phyloP scores from a whole-genome alignment of 306 rosid species.

The Castanea crenata region DNA sequence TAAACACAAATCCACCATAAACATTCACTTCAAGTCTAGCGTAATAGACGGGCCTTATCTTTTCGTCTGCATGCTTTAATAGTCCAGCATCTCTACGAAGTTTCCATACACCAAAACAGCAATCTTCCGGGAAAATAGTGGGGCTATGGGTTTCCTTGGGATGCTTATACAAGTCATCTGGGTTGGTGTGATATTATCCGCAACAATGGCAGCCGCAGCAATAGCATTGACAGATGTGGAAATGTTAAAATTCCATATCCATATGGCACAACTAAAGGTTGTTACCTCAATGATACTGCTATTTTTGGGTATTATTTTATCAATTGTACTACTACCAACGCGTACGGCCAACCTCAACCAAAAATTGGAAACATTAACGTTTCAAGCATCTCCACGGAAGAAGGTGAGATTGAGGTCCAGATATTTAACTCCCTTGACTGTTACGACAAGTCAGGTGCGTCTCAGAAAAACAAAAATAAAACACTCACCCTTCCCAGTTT shows the following conservation, averaged over 20 bases:
- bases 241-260: conserved; percentile 43
- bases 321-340: background rate
- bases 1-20: too few species aligned
- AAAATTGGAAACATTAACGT: rapidly evolving
- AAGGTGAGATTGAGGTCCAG: conserved; percentile 2
- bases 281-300: background rate
- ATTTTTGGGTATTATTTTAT: background rate
- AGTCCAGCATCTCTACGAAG: too few species aligned
- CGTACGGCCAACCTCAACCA: background rate
- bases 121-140: too few species aligned
- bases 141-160: background rate
- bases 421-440: background rate
- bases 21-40: too few species aligned
- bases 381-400: background rate
- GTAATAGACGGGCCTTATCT: too few species aligned
- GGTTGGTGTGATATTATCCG: too few species aligned
- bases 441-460: background rate
- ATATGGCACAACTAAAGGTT: conserved; percentile 19
- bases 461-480: rapidly evolving
- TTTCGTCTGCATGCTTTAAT: too few species aligned
- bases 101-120: too few species aligned
- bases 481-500: background rate
- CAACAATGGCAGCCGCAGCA: too few species aligned
- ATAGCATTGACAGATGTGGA: conserved; percentile 20
- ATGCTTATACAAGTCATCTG: background rate